Base-by-base conservation (phyloP, 2,329 filamentous ascomycete genomes). In the Penicillium paneum region DNA sequence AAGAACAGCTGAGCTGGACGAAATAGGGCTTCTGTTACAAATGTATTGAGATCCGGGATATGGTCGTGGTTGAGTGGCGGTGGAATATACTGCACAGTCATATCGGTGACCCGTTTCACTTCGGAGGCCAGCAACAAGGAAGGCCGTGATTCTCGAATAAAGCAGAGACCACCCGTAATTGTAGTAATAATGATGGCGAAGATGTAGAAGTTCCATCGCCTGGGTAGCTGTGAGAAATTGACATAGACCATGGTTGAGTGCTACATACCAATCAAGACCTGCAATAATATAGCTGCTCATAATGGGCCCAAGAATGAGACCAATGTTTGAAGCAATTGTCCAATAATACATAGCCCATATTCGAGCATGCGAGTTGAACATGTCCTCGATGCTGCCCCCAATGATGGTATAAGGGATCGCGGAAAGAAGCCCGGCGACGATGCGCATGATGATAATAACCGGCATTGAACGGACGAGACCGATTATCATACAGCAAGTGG, bases 351-450 rank as follows among this genome's bases (percentile, higher is more conserved):
- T 69, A 13, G 77, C 63, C 77, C 76, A 80, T 8, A 80, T 73
- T 13, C 79, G 70, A n/a, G 67, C 68, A 50, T 70, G 68, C 2
- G 72, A 69, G 52, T 79, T 74, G 67, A 74, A 80, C 63, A 81
- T 74, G 56, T 81, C 78, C 55, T 81, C 79, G 31, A 81, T 71
- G 46, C 75, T 78, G 1, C 79, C 78, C 0, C 75, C 71, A 8
- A 76, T 73, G 6, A 81, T 76, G 21, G 78, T 75, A 0, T 76
- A 72, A 2, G 79, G 79, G 12, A 79, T 73, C 4, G 79, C 77
- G 0, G 78, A 79, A 10, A 77, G 64, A 5, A 78, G 58, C 0
- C 79, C 79, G 3, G 74, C 73, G 5, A 76, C 21, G 34, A 79
- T 71, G 6, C 79, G 71, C 24, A 76, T 76, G 2, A 76, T 40